Evolutionary conservation across 2,329 filamentous ascomycete genomes (phyloP).

Genomic region (Chrysosporium keratinophilum): DNA sequence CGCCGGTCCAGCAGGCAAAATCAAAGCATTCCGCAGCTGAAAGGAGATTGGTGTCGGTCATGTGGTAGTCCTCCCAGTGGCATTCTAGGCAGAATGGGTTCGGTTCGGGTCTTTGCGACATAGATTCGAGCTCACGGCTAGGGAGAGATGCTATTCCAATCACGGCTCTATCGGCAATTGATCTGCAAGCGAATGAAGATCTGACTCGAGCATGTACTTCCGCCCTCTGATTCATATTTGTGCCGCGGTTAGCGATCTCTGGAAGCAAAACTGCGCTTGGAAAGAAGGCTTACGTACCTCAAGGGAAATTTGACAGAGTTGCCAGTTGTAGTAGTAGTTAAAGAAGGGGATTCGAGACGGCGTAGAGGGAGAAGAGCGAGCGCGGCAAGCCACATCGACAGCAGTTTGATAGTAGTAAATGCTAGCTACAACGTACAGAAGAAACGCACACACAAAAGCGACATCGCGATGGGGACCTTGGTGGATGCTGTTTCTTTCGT

Average conservation of each 20-base stretch:
- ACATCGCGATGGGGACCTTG: constrained; percentile 5
- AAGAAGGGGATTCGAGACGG: not conserved
- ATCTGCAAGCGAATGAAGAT: too few relatives aligned
- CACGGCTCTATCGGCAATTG: not conserved
- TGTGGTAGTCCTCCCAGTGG: constrained; percentile 32
- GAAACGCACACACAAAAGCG: not conserved
- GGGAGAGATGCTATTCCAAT: not conserved
- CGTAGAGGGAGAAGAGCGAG: not conserved
- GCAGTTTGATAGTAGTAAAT: not conserved
- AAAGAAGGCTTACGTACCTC: not conserved
- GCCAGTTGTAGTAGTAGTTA: not conserved
- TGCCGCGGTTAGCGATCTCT: not conserved
- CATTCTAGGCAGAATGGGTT: constrained; percentile 34
- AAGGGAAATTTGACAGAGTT: not conserved
- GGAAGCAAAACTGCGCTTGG: not conserved
- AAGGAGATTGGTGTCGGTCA: constrained; percentile 25
- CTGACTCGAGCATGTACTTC: not conserved
- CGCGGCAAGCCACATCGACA: not conserved
- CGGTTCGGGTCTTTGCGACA: constrained; percentile 12
- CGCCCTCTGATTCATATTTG: not conserved
- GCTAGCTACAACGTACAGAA: not conserved
- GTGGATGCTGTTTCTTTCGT: constrained; percentile 1
- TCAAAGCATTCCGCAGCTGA: constrained; percentile 19
- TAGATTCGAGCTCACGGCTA: not conserved
- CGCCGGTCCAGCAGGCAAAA: constrained; percentile 24